Conservation (phyloP, 2,329 filamentous ascomycete species). For the Cryoendolithus antarcticus region DNA sequence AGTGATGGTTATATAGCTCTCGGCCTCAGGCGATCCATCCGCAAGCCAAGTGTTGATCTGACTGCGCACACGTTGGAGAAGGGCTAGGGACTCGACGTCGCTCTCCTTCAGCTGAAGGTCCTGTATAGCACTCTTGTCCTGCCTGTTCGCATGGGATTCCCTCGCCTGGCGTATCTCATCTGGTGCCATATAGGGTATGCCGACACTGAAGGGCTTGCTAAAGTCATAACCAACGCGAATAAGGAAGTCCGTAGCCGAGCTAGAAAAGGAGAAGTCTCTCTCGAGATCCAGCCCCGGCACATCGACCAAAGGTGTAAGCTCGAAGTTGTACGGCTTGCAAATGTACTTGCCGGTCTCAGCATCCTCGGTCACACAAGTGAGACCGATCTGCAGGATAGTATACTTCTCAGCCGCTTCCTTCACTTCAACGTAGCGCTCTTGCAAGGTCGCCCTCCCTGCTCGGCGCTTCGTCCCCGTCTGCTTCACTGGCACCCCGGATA, state of each 20-base stretch:
- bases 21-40: conserved; percentile 10
- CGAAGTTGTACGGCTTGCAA: conserved; percentile 53
- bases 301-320: conserved; percentile 44
- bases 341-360: conserved; percentile 42
- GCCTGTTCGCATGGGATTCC: conserved; percentile 30
- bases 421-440: conserved; percentile 49
- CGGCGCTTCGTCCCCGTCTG: conserved; percentile 20
- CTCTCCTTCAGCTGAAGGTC: conserved; percentile 41
- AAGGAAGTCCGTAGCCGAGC: conserved; percentile 48
- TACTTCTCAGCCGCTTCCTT: conserved; percentile 50
- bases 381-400: conserved; percentile 53
- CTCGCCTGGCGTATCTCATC: conserved; percentile 42
- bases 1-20: conserved; percentile 23
- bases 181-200: conserved; percentile 51
- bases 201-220: conserved; percentile 41
- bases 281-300: conserved; percentile 43
- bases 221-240: conserved; percentile 47
- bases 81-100: conserved; percentile 41
- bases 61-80: conserved; percentile 35
- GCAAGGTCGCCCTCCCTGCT: conserved; percentile 34
- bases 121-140: conserved; percentile 27
- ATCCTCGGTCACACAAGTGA: conserved; percentile 52
- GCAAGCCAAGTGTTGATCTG: conserved; percentile 37
- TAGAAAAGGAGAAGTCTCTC: conserved; percentile 44
- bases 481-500: conserved; percentile 48